phyloP scores from a whole-genome alignment of 2,329 filamentous ascomycete species.

The Lecanosticta acicola region DNA sequence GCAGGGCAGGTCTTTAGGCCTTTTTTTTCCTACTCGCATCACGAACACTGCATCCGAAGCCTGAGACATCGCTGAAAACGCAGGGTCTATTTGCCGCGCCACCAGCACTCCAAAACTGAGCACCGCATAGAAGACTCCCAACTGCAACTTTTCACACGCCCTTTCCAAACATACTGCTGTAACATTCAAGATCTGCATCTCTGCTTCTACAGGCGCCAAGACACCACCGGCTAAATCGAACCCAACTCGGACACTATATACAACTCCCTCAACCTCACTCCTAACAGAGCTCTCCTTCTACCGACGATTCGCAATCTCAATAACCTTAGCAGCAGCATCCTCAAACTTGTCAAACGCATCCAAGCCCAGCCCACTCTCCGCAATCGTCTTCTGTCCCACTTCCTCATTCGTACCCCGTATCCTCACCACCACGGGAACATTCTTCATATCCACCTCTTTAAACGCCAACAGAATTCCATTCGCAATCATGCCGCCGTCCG shows the following conservation, averaged over 20 bases:
- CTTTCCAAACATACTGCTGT: too few species aligned
- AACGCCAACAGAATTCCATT: conserved; percentile 68
- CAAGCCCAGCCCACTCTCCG: conserved; percentile 60
- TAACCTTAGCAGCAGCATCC: conserved; percentile 62
- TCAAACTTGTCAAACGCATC: conserved; percentile 71
- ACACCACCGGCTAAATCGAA: neutral
- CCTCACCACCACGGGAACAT: conserved; percentile 67
- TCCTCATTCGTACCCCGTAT: conserved; percentile 70
- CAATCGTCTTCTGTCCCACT: conserved; percentile 63
- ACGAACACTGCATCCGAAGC: too few species aligned
- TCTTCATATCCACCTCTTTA: conserved; percentile 53
- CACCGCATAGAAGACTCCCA: too few species aligned
- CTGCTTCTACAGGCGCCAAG: neutral
- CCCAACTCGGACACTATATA: conserved; percentile 1
- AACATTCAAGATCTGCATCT: neutral
- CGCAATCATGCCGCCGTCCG: conserved; percentile 76
- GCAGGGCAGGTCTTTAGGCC: too few species aligned
- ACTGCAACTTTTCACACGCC: too few species aligned
- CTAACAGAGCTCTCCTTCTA: neutral
- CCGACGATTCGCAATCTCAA: conserved; percentile 47
- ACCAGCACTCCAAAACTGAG: too few species aligned
- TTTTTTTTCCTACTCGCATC: too few species aligned
- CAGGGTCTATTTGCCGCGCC: too few species aligned
- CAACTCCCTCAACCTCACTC: neutral
- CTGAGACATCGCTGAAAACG: too few species aligned